Percentiles rank a stretch among this genome's conserved stretches.
Evolutionary conservation across 345 rosid genomes (phyloP).

Genomic region (Mercurialis annua): DNA sequence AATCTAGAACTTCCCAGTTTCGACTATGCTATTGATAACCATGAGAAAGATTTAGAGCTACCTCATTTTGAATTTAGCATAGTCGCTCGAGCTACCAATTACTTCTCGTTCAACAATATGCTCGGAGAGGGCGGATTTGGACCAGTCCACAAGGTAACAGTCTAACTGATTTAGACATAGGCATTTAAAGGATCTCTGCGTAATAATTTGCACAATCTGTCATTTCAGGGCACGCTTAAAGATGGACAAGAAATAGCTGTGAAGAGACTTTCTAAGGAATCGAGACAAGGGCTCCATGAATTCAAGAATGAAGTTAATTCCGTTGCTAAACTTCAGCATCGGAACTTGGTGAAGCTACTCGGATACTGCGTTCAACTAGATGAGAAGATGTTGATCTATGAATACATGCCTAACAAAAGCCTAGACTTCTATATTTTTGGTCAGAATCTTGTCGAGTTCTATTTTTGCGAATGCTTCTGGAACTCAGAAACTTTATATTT

Average conservation of each 20-base stretch:
- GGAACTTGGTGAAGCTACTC: conserved; percentile 46
- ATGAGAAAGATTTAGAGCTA: background rate
- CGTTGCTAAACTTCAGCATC: conserved; percentile 48
- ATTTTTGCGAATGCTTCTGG: no score
- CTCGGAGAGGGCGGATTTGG: background rate
- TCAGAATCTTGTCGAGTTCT: background rate
- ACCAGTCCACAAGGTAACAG: conserved; percentile 11
- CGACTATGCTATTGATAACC: background rate
- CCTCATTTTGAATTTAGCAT: background rate
- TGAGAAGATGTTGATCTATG: conserved; percentile 30
- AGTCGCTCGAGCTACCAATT: background rate
- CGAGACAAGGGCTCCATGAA: conserved; percentile 43
- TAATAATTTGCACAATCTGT: background rate
- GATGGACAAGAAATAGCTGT: conserved; percentile 47
- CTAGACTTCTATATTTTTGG: conserved; percentile 35
- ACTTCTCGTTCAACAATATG: background rate
- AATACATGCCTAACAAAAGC: conserved; percentile 35
- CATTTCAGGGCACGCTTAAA: conserved; percentile 28
- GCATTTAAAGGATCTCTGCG: no score
- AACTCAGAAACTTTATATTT: no score
- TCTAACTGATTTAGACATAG: no score
- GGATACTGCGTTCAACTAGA: conserved; percentile 30
- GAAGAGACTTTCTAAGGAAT: conserved; percentile 40
- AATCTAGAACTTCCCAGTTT: background rate
- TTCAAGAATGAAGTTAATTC: conserved; percentile 42